A percentile compares a stretch with the other conserved stretches of the same genome.
These are phyloP conservation scores for Tagetes patula DNA, from an alignment of 129 eudicot species.

Conservation along the genomic window DNA sequence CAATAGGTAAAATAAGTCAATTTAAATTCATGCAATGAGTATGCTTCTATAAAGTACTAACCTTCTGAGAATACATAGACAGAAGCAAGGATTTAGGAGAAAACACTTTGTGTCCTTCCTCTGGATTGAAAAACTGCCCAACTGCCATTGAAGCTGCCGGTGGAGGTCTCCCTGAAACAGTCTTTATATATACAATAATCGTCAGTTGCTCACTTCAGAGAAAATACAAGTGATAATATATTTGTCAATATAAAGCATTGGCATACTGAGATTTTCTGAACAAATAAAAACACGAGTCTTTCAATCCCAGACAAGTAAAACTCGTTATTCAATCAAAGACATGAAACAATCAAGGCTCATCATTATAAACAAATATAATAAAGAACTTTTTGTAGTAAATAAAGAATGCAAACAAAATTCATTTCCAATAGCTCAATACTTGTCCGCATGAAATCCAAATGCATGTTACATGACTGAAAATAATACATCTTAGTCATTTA, in stretches of 20 bases:
- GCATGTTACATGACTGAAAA: neutral
- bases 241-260: conserved; percentile 5
- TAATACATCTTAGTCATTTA: conserved; percentile 7
- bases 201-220: conserved; percentile 29
- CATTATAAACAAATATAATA: conserved; percentile 8
- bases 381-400: neutral
- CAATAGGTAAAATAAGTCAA: neutral
- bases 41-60: conserved; percentile 32
- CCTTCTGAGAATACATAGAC: conserved; percentile 60
- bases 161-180: conserved; percentile 98
- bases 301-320: neutral
- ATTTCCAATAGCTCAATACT: neutral
- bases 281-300: neutral
- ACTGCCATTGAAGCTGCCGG: conserved; percentile 99
- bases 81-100: conserved; percentile 57
- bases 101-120: conserved; percentile 53
- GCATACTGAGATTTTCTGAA: neutral
- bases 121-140: conserved; percentile 88
- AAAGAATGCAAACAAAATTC: conserved; percentile 7
- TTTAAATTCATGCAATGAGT: neutral
- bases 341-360: neutral
- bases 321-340: neutral
- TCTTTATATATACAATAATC: conserved; percentile 50
- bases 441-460: conserved; percentile 2
- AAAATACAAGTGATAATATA: neutral